Base-by-base conservation (phyloP, 257 asterid species). In the Ehretia macrophylla region DNA sequence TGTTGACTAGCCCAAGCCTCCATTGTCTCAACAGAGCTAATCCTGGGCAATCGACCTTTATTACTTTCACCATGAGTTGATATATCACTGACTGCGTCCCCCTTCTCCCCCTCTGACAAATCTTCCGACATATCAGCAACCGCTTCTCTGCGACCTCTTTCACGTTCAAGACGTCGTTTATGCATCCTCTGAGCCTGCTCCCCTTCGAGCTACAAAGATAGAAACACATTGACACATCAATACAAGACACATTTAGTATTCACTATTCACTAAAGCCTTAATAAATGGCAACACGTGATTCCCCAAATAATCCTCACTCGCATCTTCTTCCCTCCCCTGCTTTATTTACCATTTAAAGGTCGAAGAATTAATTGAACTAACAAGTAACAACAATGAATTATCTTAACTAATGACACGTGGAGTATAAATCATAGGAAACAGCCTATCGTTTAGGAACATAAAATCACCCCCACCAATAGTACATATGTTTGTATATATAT, bases 61-160 rank as follows among this genome's bases (percentile, higher is more conserved):
- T 38, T 78, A 70, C 84, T 80, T 70, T 87, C 97, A 27, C 35
- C 35, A 58, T 83, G 96, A 51, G 77, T 32, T 18, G 91, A 80
- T 55, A 85, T 57, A 42, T 87, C 96, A 61, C 67, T 18, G 49
- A 79, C 67, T 5, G 44, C 16, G 54, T 90, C 97, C 65, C 88
- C 97, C 66, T 83, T 90, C 77, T 90, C 97, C 39, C 90, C 87
- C 64, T 83, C 90, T 8, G 97, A 90, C 40, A 90, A 73, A 76
- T 87, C 97, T 70, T 90, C 97, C 1, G 96, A 90, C 97, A 90
- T 83, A 74, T 90, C 97, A 66, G 96, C 97, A 71, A 90, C 96
- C 21, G 96, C 97, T 75, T 90, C 97, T 68, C 83, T 85, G 58
- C 96, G 97, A 22, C 95, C 97, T 73, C 74, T 83, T 66, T 90